A percentile compares a stretch with the other conserved stretches of the same genome.
These are phyloP conservation scores for Ustilago sp. DNA, from an alignment of 1,284 basidiomycete genomes.

Conservation along the genomic window DNA sequence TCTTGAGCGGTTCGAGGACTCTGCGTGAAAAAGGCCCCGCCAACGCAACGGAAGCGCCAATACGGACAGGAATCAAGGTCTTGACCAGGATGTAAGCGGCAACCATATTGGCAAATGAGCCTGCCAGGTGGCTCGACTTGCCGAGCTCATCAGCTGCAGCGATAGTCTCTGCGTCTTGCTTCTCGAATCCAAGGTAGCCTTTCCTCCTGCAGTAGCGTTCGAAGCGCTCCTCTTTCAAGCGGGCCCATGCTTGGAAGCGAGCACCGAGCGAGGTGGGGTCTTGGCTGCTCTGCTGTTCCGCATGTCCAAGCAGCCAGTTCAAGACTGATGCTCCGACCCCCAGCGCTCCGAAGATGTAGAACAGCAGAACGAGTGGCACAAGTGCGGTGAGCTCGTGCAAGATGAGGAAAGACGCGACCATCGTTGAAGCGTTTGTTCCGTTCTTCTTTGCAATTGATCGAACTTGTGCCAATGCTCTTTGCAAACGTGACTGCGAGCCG, in stretches of 20 bases:
- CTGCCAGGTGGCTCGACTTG: conserved; percentile 73
- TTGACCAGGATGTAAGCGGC: conserved; percentile 87
- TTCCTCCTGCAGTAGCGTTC: conserved; percentile 81
- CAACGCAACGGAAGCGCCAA: conserved; percentile 80
- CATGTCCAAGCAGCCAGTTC: conserved; percentile 60
- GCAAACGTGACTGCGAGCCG: conserved; percentile 27
- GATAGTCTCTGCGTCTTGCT: conserved; percentile 68
- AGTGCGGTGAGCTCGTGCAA: conserved; percentile 89
- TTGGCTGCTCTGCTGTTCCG: conserved; percentile 8
- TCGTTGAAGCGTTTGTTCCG: conserved; percentile 80
- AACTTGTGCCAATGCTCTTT: conserved; percentile 41
- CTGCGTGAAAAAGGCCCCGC: conserved; percentile 80
- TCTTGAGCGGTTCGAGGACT: conserved; percentile 75
- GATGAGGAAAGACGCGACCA: conserved; percentile 82
- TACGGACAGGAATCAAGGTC: conserved; percentile 81
- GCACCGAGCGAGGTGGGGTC: conserved; percentile 9
- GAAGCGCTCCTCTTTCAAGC: conserved; percentile 72
- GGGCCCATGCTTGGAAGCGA: conserved; percentile 32
- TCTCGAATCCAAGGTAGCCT: conserved; percentile 83
- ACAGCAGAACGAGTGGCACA: conserved; percentile 80
- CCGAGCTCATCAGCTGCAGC: conserved; percentile 48
- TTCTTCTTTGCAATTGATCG: conserved; percentile 46
- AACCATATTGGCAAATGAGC: conserved; percentile 71
- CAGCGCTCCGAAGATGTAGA: conserved; percentile 78
- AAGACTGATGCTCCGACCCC: conserved; percentile 81